These are phyloP conservation scores for Penicillium sp. DNA, from an alignment of 2,329 filamentous ascomycete genomes.

Conservation along the genomic window DNA sequence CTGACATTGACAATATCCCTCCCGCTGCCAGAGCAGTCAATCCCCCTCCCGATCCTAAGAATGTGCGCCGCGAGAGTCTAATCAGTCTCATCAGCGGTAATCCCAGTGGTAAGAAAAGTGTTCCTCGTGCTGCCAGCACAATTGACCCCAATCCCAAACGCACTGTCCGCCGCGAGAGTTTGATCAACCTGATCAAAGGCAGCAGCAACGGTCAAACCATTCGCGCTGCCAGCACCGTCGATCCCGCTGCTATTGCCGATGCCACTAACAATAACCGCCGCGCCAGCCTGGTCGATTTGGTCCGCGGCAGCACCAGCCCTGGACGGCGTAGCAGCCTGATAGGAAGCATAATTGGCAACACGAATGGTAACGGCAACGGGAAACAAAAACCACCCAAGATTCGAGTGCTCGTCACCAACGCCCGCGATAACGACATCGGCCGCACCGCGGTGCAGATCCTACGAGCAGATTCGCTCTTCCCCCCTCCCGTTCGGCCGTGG, in stretches of 20 bases:
- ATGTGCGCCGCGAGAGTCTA: slow-evolving; percentile 2
- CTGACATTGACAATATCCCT: neutral
- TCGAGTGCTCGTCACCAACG: slow-evolving; percentile 41
- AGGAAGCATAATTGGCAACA: neutral
- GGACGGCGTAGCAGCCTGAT: neutral
- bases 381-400: slow-evolving; percentile 16
- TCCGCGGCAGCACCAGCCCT: slow-evolving; percentile 3
- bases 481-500: slow-evolving; percentile 30
- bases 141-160: neutral
- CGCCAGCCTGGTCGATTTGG: neutral
- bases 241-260: neutral
- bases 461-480: slow-evolving; percentile 35
- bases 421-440: slow-evolving; percentile 38
- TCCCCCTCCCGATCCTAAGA: neutral
- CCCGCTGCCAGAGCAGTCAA: neutral
- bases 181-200: slow-evolving; percentile 1
- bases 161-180: slow-evolving; percentile 5
- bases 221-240: neutral
- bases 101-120: neutral
- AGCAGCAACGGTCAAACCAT: neutral
- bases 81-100: slow-evolving; percentile 4
- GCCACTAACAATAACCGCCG: neutral
- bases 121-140: neutral
- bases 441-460: slow-evolving; percentile 39
- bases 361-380: neutral